Percentiles rank a stretch among this genome's conserved stretches.
Evolutionary conservation across 768 basidiomycete species (phyloP).

Genomic region (Termitomyces bulborhizus): DNA sequence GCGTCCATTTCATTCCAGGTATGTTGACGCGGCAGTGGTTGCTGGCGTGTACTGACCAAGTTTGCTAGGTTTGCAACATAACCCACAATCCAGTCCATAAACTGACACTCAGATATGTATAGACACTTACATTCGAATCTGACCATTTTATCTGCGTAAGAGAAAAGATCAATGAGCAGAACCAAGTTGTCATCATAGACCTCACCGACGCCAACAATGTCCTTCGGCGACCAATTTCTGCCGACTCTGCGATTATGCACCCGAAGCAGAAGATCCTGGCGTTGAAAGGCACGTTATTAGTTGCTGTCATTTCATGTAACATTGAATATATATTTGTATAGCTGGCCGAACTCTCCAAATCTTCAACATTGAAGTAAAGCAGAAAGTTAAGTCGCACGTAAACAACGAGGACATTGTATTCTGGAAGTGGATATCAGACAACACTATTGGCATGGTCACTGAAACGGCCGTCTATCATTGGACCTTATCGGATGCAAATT

Average conservation of each 20-base stretch:
- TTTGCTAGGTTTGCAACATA: constrained; percentile 22
- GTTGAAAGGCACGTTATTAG: constrained; percentile 66
- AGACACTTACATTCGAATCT: constrained; percentile 94
- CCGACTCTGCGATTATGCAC: constrained; percentile 99
- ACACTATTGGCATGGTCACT: constrained; percentile 92
- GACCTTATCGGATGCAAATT: constrained; percentile 69
- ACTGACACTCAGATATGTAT: constrained; percentile 4
- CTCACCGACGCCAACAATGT: constrained; percentile 97
- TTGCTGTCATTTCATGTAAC: constrained; percentile 6
- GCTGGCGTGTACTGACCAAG: constrained; percentile 27
- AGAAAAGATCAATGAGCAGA: constrained; percentile 90
- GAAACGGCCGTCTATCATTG: constrained; percentile 92
- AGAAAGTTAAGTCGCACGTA: constrained; percentile 93
- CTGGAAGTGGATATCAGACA: constrained; percentile 97
- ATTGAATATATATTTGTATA: constrained; percentile 35
- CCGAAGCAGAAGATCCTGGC: constrained; percentile 95
- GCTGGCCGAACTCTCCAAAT: constrained; percentile 93
- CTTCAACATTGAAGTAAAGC: constrained; percentile 97
- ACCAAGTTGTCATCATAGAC: constrained; percentile 99
- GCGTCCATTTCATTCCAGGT: constrained; percentile 97
- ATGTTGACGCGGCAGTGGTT: constrained; percentile 31
- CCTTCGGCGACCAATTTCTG: constrained; percentile 89
- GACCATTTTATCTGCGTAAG: constrained; percentile 98
- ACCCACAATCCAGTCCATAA: background rate
- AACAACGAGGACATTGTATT: constrained; percentile 94